These are phyloP conservation scores for Elongisporangium anandrum DNA, from an alignment of 352 stramenopile genomes.

Conservation along the genomic window DNA sequence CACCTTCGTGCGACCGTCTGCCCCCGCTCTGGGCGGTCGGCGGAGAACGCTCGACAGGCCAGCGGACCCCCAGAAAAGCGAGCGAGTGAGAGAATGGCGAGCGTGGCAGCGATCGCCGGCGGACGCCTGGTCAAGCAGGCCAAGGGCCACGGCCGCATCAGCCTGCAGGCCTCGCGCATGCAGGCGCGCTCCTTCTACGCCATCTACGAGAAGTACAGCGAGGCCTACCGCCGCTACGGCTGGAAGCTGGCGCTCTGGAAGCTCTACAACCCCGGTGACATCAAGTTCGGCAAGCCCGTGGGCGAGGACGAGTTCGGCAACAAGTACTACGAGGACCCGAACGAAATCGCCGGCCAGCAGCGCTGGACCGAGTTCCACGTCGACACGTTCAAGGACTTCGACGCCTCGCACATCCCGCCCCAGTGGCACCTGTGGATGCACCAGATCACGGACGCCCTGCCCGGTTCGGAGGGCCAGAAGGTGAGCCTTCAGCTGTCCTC, in stretches of 20 bases:
- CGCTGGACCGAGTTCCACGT: conserved; percentile 85
- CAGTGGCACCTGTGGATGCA: conserved; percentile 87
- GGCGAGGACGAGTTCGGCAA: conserved; percentile 81
- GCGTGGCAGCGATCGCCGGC: conserved; percentile 25
- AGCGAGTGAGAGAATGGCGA: conserved; percentile 13
- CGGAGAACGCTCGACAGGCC: not conserved
- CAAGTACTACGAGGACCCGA: conserved; percentile 87
- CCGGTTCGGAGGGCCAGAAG: conserved; percentile 54
- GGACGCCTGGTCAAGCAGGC: conserved; percentile 24
- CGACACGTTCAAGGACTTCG: conserved; percentile 74
- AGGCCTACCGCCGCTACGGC: conserved; percentile 78
- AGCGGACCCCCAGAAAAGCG: conserved; percentile 1
- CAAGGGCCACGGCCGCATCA: conserved; percentile 3
- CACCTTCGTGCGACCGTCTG: not conserved
- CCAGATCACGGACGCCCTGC: conserved; percentile 67
- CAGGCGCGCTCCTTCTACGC: conserved; percentile 76
- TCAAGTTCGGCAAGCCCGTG: conserved; percentile 85
- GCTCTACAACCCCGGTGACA: conserved; percentile 84
- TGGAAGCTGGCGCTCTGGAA: conserved; percentile 82
- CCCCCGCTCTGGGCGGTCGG: not conserved
- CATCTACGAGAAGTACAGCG: conserved; percentile 78
- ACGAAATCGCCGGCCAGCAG: conserved; percentile 66
- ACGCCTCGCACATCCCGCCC: conserved; percentile 69
- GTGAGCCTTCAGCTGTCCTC: conserved; percentile 18
- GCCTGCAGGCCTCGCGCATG: conserved; percentile 6